These are phyloP conservation scores for Powellomyces hirtus DNA, from an alignment of 192 early-diverging fungal genomes.

Conservation along the genomic window DNA sequence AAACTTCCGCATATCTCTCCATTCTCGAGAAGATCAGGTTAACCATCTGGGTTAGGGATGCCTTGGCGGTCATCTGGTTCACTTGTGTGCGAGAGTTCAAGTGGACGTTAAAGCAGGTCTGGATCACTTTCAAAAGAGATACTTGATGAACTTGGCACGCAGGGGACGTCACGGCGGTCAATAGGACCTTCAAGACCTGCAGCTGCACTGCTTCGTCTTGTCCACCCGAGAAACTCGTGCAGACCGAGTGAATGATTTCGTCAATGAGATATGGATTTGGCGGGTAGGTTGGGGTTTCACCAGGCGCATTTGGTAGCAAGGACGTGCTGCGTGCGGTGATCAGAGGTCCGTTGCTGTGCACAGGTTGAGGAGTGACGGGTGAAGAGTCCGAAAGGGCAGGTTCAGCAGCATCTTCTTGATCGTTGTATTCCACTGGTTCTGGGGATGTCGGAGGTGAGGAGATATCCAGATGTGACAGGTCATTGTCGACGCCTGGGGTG, in stretches of 20 bases:
- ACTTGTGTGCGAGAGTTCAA: constrained; percentile 32
- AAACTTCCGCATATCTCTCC: constrained; percentile 50
- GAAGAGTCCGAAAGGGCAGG: neutral
- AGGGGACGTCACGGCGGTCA: constrained; percentile 53
- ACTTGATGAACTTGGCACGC: constrained; percentile 49
- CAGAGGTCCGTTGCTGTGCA: neutral
- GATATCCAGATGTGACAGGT: constrained; percentile 24
- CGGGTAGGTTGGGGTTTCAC: constrained; percentile 13
- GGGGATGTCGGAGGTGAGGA: constrained; percentile 22
- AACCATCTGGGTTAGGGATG: constrained; percentile 57
- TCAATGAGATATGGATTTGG: constrained; percentile 49
- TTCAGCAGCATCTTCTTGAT: neutral
- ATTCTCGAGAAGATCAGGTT: constrained; percentile 56
- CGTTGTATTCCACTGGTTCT: neutral
- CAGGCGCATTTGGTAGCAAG: constrained; percentile 5
- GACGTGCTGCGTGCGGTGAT: constrained; percentile 13
- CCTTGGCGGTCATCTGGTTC: constrained; percentile 55
- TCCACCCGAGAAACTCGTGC: constrained; percentile 40
- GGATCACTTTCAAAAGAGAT: constrained; percentile 48
- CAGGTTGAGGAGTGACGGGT: neutral
- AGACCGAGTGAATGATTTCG: constrained; percentile 54
- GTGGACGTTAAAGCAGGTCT: constrained; percentile 56
- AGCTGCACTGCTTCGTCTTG: constrained; percentile 53
- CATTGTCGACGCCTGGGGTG: constrained; percentile 20
- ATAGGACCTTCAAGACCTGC: constrained; percentile 56